A percentile compares a stretch with the other conserved stretches of the same genome.
Conservation (phyloP, 768 basidiomycete species). For the Tubosaeta sp. region DNA sequence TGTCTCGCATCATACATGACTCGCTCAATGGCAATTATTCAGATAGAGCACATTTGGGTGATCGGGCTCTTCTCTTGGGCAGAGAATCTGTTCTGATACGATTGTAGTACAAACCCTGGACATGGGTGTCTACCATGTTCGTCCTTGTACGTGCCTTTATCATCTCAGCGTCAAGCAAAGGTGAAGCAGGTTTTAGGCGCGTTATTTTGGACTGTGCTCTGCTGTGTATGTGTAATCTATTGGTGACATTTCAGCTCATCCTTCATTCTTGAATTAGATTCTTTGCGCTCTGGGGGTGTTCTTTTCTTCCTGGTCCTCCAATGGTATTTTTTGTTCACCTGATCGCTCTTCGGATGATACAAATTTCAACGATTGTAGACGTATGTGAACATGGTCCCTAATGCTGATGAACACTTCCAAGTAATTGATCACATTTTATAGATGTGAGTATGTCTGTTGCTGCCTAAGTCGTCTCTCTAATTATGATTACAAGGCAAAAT, state of each 20-base stretch:
- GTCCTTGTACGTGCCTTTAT: background rate
- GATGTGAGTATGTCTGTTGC: background rate
- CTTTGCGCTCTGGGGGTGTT: background rate
- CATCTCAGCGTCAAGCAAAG: too few relatives aligned
- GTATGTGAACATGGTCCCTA: background rate
- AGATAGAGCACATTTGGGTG: conserved; percentile 1
- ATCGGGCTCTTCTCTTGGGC: background rate
- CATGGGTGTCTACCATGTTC: conserved; percentile 1
- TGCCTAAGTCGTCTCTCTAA: background rate
- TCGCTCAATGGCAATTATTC: background rate
- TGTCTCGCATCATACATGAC: background rate
- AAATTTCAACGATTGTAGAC: background rate
- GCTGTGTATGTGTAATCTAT: background rate
- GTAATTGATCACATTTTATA: background rate
- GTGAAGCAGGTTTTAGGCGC: background rate
- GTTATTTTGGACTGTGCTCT: background rate
- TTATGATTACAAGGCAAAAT: background rate
- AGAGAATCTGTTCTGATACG: background rate
- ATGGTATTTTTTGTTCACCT: background rate
- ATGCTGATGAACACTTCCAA: background rate
- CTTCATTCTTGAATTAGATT: background rate
- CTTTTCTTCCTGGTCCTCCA: background rate
- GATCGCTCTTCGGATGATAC: background rate
- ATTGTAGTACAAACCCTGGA: background rate
- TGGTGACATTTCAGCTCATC: background rate